phyloP scores from a whole-genome alignment of 2,329 filamentous ascomycete species.

The Leptographium wingfieldii region DNA sequence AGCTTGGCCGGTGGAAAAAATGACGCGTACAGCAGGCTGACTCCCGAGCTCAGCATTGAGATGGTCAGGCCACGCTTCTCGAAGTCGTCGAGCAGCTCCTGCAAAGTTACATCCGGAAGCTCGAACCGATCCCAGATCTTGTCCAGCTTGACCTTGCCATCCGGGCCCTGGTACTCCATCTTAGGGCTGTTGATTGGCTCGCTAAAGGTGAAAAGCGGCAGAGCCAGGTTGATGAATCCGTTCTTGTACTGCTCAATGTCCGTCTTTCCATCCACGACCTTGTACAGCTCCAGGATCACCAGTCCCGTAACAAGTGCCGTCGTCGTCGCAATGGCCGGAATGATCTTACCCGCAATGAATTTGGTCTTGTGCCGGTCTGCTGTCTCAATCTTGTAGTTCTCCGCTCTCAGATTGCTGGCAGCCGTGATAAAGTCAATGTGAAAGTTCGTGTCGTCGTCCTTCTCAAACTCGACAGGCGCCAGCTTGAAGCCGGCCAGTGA shows the following conservation, averaged over 20 bases:
- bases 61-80: conserved; percentile 68
- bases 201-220: conserved; percentile 97
- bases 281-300: conserved; percentile 87
- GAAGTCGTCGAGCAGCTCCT: conserved; percentile 74
- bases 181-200: conserved; percentile 92
- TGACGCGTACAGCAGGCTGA: conserved; percentile 83
- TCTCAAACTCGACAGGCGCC: conserved; percentile 85
- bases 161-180: conserved; percentile 70
- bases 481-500: conserved; percentile 79
- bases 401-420: conserved; percentile 87
- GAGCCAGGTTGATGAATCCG: conserved; percentile 88
- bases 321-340: conserved; percentile 94
- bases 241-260: conserved; percentile 99
- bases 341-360: conserved; percentile 99
- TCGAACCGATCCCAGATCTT: conserved; percentile 98
- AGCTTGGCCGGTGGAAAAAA: conserved; percentile 74
- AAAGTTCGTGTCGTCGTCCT: conserved; percentile 94
- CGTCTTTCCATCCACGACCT: conserved; percentile 90
- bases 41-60: conserved; percentile 93
- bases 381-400: conserved; percentile 93
- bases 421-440: conserved; percentile 99
- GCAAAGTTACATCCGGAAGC: conserved; percentile 70
- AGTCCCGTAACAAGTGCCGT: conserved; percentile 91
- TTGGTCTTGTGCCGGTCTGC: conserved; percentile 97
- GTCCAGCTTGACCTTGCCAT: conserved; percentile 74